Percentiles rank a stretch among this genome's conserved stretches.
Evolutionary conservation across 306 rosid species (phyloP).

Genomic region (Gleditsia sinensis): DNA sequence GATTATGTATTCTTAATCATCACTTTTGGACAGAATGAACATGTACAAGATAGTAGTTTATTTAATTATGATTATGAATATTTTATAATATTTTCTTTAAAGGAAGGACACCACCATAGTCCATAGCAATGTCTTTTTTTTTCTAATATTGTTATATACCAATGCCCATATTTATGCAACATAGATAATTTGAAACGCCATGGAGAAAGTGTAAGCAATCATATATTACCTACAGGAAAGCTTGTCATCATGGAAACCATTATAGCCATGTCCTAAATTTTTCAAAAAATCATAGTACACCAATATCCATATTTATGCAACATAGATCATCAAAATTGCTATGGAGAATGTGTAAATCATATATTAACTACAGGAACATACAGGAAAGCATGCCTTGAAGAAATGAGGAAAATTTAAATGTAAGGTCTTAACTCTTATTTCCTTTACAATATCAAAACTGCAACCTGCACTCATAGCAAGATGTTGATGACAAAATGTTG

Average conservation of each 20-base stretch:
- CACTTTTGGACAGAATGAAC: neutral
- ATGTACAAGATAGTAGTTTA: neutral
- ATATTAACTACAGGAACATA: slow-evolving; percentile 27
- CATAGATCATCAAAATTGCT: neutral
- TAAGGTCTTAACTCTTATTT: neutral
- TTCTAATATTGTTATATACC: neutral
- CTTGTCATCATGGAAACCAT: too few species aligned
- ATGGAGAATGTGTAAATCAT: neutral
- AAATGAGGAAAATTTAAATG: neutral
- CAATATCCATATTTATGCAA: slow-evolving; percentile 4
- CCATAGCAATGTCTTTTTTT: neutral
- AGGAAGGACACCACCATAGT: too few species aligned
- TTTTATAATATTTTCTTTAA: neutral
- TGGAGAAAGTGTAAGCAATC: slow-evolving; percentile 4
- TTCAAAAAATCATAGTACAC: too few species aligned
- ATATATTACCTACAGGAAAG: too few species aligned
- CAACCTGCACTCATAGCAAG: slow-evolving; percentile 17
- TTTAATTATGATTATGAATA: slow-evolving; percentile 21
- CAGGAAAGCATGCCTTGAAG: slow-evolving; percentile 21
- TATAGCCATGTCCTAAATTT: too few species aligned
- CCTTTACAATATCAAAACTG: slow-evolving; percentile 19
- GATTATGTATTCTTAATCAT: slow-evolving; percentile 11
- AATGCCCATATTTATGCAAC: slow-evolving; percentile 1
- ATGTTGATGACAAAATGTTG: slow-evolving; percentile 18
- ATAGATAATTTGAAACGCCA: neutral